A percentile compares a stretch with the other conserved stretches of the same genome.
Evolutionary conservation across 768 basidiomycete genomes (phyloP).

Genomic region (Cystobasidium tubakii): DNA sequence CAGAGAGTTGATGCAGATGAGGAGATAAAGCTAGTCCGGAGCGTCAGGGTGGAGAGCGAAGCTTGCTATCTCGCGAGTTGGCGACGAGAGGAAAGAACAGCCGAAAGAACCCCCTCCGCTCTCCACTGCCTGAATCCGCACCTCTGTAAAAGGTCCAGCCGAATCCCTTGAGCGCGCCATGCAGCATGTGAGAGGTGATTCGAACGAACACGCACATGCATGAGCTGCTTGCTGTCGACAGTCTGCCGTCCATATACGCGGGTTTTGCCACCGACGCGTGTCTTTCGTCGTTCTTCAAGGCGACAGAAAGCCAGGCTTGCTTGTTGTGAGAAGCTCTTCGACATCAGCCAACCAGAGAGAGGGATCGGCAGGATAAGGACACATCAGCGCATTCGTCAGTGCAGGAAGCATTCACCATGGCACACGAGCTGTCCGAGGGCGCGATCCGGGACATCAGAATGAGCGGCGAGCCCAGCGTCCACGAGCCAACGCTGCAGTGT

Average conservation of each 20-base stretch:
- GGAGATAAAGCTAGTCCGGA: too few relatives aligned
- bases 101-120: too few relatives aligned
- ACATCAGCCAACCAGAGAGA: not conserved
- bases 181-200: too few relatives aligned
- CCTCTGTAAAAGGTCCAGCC: too few relatives aligned
- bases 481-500: slow-evolving; percentile 30
- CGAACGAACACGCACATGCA: too few relatives aligned
- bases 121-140: too few relatives aligned
- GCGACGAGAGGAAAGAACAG: too few relatives aligned
- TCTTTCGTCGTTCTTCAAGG: not conserved
- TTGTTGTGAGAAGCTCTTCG: not conserved
- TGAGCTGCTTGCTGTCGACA: too few relatives aligned
- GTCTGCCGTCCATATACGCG: not conserved
- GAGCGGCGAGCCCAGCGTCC: slow-evolving; percentile 1
- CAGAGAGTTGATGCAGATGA: too few relatives aligned
- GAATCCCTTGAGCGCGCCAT: too few relatives aligned
- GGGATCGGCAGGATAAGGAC: not conserved
- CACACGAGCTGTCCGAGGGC: slow-evolving; percentile 10
- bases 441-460: slow-evolving; percentile 27
- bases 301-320: not conserved
- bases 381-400: not conserved
- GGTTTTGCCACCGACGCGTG: slow-evolving; percentile 2
- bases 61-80: too few relatives aligned
- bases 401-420: not conserved
- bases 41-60: too few relatives aligned